Evolutionary conservation across 1,284 basidiomycete genomes (phyloP).

Genomic region (Tremellales sp.): DNA sequence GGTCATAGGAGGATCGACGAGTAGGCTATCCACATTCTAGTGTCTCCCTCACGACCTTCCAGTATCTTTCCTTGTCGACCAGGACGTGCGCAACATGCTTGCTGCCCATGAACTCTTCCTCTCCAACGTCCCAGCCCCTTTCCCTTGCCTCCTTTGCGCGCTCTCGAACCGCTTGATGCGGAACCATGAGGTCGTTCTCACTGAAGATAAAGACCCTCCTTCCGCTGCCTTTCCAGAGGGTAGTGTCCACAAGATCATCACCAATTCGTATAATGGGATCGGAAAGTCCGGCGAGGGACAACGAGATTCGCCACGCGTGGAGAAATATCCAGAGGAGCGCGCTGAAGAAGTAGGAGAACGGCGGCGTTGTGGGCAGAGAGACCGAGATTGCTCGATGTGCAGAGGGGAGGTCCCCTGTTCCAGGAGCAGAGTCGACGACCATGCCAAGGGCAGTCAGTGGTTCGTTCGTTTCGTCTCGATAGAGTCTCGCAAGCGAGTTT

Average conservation of each 20-base stretch:
- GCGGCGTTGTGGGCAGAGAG: not conserved
- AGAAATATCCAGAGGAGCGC: not conserved
- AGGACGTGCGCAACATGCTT: slow-evolving; percentile 16
- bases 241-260: not conserved
- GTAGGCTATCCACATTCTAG: not conserved
- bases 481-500: slow-evolving; percentile 1
- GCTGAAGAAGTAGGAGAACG: not conserved
- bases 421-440: slow-evolving; percentile 7
- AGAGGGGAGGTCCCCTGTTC: not conserved
- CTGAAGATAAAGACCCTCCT: slow-evolving; percentile 13
- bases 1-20: not conserved
- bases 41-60: slow-evolving; percentile 14
- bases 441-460: not conserved
- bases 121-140: slow-evolving; percentile 8
- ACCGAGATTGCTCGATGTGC: slow-evolving; percentile 1
- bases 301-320: not conserved
- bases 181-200: slow-evolving; percentile 14
- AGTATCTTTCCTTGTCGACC: slow-evolving; percentile 16
- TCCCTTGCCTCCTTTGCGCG: slow-evolving; percentile 7
- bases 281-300: not conserved
- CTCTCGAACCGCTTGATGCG: slow-evolving; percentile 7
- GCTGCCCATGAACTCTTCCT: slow-evolving; percentile 13
- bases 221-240: not conserved
- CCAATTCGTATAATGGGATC: not conserved
- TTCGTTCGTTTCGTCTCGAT: not conserved